Conservation (phyloP, 1,284 basidiomycete genomes). For the Vanrija humicola region DNA sequence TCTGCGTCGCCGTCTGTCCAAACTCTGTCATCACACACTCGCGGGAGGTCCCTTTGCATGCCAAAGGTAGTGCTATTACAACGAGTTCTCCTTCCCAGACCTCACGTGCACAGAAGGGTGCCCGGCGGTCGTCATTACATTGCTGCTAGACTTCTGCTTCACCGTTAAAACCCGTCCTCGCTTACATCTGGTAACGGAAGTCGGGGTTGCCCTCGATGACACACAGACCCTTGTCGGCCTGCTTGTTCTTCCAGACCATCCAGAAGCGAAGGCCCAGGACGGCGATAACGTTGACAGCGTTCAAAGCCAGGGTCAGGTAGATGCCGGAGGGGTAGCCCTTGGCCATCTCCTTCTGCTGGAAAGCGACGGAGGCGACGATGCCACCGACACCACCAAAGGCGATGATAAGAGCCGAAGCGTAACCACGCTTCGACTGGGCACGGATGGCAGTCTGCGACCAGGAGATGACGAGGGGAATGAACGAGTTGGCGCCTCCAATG, state of each 20-base stretch:
- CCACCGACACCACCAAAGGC: constrained; percentile 51
- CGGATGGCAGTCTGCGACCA: constrained; percentile 50
- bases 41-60: too few species aligned
- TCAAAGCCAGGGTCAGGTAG: constrained; percentile 27
- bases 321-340: constrained; percentile 22
- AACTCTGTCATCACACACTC: too few species aligned
- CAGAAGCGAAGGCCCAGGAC: constrained; percentile 3
- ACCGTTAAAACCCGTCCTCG: too few species aligned
- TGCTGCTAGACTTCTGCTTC: too few species aligned
- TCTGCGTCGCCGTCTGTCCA: too few species aligned
- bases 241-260: constrained; percentile 5
- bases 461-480: constrained; percentile 37
- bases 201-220: constrained; percentile 12
- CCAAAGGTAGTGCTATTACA: too few species aligned
- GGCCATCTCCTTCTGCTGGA: constrained; percentile 31
- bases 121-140: too few species aligned
- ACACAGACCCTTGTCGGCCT: constrained; percentile 8
- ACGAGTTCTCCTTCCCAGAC: too few species aligned
- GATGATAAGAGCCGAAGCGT: constrained; percentile 46
- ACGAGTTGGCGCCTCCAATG: constrained; percentile 39
- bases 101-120: too few species aligned
- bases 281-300: not conserved
- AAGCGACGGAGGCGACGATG: constrained; percentile 46
- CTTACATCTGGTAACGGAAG: constrained; percentile 11
- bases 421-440: constrained; percentile 46